These are phyloP conservation scores for Raddia guianensis DNA, from an alignment of 176 grass and related monocot genomes.

Conservation along the genomic window DNA sequence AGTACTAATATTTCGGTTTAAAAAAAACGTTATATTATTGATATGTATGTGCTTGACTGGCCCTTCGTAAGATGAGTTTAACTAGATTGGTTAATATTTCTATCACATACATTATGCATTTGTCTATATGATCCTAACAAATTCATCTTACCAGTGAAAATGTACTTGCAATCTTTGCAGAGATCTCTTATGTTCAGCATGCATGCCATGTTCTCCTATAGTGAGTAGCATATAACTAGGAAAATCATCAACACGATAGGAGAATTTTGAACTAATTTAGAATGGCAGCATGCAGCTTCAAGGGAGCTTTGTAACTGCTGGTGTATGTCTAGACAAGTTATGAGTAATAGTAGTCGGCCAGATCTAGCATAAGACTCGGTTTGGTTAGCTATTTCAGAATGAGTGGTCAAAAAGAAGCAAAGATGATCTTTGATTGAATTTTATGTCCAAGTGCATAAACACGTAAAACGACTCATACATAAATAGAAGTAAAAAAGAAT, in stretches of 20 bases:
- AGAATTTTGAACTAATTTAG: not conserved
- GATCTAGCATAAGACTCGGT: too few species aligned
- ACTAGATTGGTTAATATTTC: not conserved
- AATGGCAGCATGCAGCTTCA: not conserved
- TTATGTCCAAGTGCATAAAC: not conserved
- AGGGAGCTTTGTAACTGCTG: too few species aligned
- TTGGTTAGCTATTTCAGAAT: not conserved
- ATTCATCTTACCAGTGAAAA: slow-evolving; percentile 13
- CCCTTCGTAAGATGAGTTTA: not conserved
- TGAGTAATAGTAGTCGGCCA: too few species aligned
- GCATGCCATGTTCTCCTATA: not conserved
- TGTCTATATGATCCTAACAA: not conserved
- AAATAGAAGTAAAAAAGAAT: not conserved
- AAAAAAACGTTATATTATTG: too few species aligned
- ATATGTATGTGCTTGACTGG: not conserved
- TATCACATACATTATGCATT: not conserved
- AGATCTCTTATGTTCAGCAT: not conserved
- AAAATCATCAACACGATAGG: not conserved
- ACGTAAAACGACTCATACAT: not conserved
- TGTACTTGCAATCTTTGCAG: not conserved
- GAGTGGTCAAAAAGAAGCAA: not conserved
- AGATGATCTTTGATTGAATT: not conserved
- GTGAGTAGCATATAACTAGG: not conserved
- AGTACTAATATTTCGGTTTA: not conserved
- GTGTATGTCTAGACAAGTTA: too few species aligned